phyloP scores from a whole-genome alignment of 495 filamentous ascomycete species.

The Podospora tetraspora region DNA sequence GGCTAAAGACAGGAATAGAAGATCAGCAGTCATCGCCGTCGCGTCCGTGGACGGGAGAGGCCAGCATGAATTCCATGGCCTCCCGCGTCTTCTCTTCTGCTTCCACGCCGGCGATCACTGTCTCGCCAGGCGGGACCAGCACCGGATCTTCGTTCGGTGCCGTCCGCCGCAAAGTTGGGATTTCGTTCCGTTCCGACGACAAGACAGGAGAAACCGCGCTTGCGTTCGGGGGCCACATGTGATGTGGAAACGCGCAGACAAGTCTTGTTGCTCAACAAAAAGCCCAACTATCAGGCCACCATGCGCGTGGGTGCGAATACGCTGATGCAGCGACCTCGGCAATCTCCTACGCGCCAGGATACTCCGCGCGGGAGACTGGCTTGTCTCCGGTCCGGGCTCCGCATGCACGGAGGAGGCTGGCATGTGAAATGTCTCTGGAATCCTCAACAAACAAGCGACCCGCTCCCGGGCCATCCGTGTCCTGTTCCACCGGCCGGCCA shows the following conservation, averaged over 20 bases:
- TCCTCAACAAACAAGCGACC: not conserved
- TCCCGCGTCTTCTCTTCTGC: slow-evolving; percentile 1
- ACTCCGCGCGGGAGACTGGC: no score
- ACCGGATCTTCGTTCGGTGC: not conserved
- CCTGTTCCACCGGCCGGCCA: not conserved
- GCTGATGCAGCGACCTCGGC: not conserved
- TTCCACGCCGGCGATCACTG: slow-evolving; percentile 3
- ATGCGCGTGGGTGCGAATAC: not conserved
- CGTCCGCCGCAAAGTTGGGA: not conserved
- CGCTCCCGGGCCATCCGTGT: not conserved
- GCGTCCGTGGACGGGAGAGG: not conserved
- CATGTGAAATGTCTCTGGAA: not conserved
- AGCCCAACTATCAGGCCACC: not conserved
- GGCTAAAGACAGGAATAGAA: slow-evolving; percentile 8
- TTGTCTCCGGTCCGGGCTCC: not conserved
- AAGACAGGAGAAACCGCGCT: not conserved
- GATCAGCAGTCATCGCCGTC: not conserved
- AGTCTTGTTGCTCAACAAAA: not conserved
- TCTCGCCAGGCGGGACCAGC: not conserved
- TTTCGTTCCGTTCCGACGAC: not conserved
- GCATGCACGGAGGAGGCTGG: not conserved
- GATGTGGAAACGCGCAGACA: not conserved
- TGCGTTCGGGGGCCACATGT: not conserved
- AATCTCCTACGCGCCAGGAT: not conserved
- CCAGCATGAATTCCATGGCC: not conserved